Evolutionary conservation across 306 rosid species (phyloP), one percentile per base, ranked within the genome.

Genomic region (Cicer chorassanicum): DNA sequence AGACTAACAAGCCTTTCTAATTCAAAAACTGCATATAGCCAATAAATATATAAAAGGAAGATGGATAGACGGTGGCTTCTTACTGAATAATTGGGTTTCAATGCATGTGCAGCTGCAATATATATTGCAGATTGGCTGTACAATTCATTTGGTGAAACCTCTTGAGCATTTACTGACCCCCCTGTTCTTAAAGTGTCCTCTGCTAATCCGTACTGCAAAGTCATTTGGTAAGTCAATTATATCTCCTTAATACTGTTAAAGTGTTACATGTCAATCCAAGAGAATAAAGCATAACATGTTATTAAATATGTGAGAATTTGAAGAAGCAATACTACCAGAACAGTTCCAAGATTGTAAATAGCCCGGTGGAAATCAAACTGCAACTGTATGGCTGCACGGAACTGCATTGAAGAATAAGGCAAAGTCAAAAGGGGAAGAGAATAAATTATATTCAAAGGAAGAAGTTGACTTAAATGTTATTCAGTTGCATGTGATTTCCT

Each of bases 291-390:
- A 59, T 60, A 70, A 21, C 63, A 38, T 68, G 77, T 6, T 46
- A 65, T 59, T 36, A 65, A 71, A 73, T 78, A 49, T 79, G 69
- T 42, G 67, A 36, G 65, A 81, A 54, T 18, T 48, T 45, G 56
- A 75, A 85, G 79, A 21, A 67, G 82, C 41, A 79, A 81, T 86
- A 87, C 83, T 7, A 94, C 99, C 98, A 95, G 85, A 78, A 95
- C 99, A 81, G 99, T 95, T 81, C 99, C 99, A 73, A 95, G 98
- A 79, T 92, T 95, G 92, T 95, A 95, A 77, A 95, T 92, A 76
- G 99, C 99, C 79, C 99, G 91, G 85, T 95, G 98, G 83, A 95
- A 95, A 85, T 95, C 99, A 87, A 88, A 95, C 60, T 95, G 99
- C 90, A 95, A 90, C 80, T 86, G 96, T 73, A 95, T 95, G 78